phyloP scores from a whole-genome alignment of 306 rosid species.

The Quercus berberidifolia region DNA sequence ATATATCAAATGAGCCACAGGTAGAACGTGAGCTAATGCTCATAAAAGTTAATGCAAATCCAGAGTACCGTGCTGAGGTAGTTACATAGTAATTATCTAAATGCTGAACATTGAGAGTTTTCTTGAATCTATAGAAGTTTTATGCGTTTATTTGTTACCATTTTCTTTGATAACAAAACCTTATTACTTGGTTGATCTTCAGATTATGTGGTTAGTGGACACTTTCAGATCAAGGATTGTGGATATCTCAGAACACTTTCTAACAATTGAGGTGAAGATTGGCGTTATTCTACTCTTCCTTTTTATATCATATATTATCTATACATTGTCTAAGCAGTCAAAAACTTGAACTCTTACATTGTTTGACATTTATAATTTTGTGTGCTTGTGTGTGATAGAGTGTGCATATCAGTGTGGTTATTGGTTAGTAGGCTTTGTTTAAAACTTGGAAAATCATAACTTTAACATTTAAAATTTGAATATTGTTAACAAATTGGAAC shows the following conservation, averaged over 20 bases:
- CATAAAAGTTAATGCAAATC: constrained; percentile 54
- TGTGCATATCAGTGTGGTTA: background rate
- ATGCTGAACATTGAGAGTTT: background rate
- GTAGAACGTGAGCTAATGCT: constrained; percentile 86
- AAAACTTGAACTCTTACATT: background rate
- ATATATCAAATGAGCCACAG: constrained; percentile 68
- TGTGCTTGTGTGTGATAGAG: background rate
- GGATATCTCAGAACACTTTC: constrained; percentile 64
- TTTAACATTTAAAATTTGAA: background rate
- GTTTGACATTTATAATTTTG: background rate
- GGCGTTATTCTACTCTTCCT: background rate
- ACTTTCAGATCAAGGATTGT: constrained; percentile 71
- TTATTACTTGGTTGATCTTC: constrained; percentile 13
- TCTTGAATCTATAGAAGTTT: background rate
- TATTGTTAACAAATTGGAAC: background rate
- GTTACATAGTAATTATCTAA: constrained; percentile 1
- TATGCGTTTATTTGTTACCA: background rate
- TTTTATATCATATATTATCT: background rate
- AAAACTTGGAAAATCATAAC: background rate
- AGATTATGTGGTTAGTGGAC: constrained; percentile 79
- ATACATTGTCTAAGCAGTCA: background rate
- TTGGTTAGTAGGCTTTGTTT: background rate
- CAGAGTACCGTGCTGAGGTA: constrained; percentile 58
- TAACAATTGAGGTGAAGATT: constrained; percentile 66
- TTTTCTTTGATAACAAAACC: constrained; percentile 16